Evolutionary conservation across 805 yeast genomes (phyloP).

Genomic region (Allodekkera sacchari): DNA sequence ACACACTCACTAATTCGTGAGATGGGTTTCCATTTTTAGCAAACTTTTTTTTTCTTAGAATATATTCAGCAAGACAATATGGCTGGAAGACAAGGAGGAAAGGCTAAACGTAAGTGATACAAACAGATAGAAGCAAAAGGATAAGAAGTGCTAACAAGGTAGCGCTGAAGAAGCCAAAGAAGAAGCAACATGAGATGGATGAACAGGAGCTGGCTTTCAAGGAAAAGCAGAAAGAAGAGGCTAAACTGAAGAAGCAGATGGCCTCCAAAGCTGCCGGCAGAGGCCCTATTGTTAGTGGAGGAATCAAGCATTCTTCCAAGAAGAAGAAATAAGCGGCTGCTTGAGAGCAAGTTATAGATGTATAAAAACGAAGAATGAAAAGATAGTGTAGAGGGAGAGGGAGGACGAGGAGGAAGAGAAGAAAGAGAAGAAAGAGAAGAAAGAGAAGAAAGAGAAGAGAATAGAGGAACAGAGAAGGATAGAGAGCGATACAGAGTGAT

Average conservation of each 20-base stretch:
- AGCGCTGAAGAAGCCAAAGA: constrained; percentile 75
- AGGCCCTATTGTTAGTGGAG: constrained; percentile 89
- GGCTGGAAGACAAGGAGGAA: constrained; percentile 98
- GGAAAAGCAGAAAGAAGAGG: constrained; percentile 92
- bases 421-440: too few relatives aligned
- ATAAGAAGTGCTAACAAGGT: constrained; percentile 49
- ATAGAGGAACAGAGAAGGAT: too few relatives aligned
- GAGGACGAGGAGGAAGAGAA: too few relatives aligned
- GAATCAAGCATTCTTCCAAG: constrained; percentile 84
- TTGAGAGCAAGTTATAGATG: too few relatives aligned
- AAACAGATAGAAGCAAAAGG: not conserved
- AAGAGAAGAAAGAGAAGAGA: too few relatives aligned
- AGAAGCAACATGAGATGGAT: constrained; percentile 64
- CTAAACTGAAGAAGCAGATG: constrained; percentile 86
- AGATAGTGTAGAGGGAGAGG: too few relatives aligned
- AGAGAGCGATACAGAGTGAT: too few relatives aligned
- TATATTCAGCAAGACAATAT: constrained; percentile 25
- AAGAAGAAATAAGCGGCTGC: constrained; percentile 26
- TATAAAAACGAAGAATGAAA: too few relatives aligned
- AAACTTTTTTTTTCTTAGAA: too few relatives aligned
- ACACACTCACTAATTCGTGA: too few relatives aligned
- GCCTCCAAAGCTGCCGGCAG: constrained; percentile 81
- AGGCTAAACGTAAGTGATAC: constrained; percentile 64
- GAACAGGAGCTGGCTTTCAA: constrained; percentile 88
- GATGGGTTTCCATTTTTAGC: too few relatives aligned